Evolutionary conservation across 1,284 basidiomycete genomes (phyloP).

Genomic region (Austroboletus olivaceoglutinosus): DNA sequence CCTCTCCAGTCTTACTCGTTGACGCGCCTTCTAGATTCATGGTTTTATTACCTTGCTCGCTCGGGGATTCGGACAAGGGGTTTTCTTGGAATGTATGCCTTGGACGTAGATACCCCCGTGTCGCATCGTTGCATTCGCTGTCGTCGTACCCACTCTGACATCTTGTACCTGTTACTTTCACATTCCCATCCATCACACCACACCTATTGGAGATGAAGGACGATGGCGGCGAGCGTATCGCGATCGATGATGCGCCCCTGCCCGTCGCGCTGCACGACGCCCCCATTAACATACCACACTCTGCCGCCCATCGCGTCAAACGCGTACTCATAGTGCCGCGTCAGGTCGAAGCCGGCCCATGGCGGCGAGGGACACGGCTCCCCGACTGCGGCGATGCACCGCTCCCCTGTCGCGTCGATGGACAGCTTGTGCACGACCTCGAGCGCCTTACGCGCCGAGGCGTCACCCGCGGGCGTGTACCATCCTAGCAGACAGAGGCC

Average conservation of each 20-base stretch:
- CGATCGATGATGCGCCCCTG: slow-evolving; percentile 6
- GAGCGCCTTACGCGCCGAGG: not conserved
- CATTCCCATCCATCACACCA: not conserved
- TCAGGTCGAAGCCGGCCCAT: slow-evolving; percentile 1
- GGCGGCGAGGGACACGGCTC: slow-evolving; percentile 10
- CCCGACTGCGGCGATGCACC: slow-evolving; percentile 13
- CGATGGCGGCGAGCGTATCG: slow-evolving; percentile 10
- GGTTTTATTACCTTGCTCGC: not conserved
- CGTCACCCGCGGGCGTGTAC: not conserved
- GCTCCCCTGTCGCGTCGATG: slow-evolving; percentile 18
- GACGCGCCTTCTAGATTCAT: slow-evolving; percentile 3
- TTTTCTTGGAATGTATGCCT: not conserved
- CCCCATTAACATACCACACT: slow-evolving; percentile 13
- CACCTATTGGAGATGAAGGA: slow-evolving; percentile 15
- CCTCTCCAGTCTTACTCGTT: not conserved
- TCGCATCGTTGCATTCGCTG: not conserved
- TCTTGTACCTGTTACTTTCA: not conserved
- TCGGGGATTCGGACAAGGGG: not conserved
- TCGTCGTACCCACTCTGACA: not conserved
- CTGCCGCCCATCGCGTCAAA: slow-evolving; percentile 15
- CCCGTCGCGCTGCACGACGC: slow-evolving; percentile 1
- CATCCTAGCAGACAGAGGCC: slow-evolving; percentile 10
- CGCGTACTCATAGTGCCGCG: not conserved
- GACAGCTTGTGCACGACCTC: slow-evolving; percentile 12
- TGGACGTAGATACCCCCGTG: slow-evolving; percentile 3